Evolutionary conservation across 1,284 basidiomycete species (phyloP).

Genomic region (Marasmius oreades): DNA sequence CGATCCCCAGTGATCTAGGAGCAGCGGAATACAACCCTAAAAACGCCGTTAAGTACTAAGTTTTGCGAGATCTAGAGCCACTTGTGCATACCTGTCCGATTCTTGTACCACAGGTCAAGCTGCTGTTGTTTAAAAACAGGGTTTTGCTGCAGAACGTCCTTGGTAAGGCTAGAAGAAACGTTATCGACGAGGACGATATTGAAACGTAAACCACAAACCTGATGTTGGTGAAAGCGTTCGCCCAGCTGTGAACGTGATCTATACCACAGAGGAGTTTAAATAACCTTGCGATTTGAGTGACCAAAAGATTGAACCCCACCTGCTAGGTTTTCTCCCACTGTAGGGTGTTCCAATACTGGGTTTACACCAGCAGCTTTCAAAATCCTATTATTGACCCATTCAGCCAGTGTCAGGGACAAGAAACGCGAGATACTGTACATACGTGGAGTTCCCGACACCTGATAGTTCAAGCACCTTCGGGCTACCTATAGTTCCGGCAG

Average conservation of each 20-base stretch:
- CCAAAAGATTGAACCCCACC: constrained; percentile 15
- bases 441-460: constrained; percentile 28
- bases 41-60: background rate
- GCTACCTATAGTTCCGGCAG: constrained; percentile 27
- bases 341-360: constrained; percentile 21
- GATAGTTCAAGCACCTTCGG: constrained; percentile 28
- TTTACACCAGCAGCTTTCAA: constrained; percentile 20
- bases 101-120: constrained; percentile 23
- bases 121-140: constrained; percentile 21
- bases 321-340: constrained; percentile 26
- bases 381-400: constrained; percentile 16
- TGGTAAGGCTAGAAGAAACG: constrained; percentile 21
- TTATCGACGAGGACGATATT: background rate
- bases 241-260: constrained; percentile 32
- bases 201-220: constrained; percentile 16
- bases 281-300: background rate
- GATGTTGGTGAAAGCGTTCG: constrained; percentile 27
- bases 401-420: background rate
- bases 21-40: constrained; percentile 24
- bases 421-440: constrained; percentile 1
- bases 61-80: background rate
- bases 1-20: constrained; percentile 26
- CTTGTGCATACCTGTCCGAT: constrained; percentile 22
- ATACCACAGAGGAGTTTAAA: background rate
- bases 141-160: constrained; percentile 22